Evolutionary conservation across 2,329 filamentous ascomycete species (phyloP), one percentile per base, ranked within the genome.

Genomic region (Stachybotrys echinatus): DNA sequence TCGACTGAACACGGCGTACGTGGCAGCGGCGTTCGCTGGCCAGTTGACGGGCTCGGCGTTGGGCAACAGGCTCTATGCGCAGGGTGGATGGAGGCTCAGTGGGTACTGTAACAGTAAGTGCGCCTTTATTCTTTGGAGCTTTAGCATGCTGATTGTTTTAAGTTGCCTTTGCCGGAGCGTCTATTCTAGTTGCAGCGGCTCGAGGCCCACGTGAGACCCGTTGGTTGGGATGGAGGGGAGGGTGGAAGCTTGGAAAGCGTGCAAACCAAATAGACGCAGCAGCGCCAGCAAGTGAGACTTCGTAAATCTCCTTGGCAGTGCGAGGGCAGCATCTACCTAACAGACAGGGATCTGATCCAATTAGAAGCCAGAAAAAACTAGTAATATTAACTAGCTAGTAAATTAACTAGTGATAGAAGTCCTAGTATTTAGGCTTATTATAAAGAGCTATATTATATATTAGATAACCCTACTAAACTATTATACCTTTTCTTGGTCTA

Each of bases 1-100:
- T 66, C 70, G 89, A 4, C 79, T 92, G 20, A 94, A 94, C 62
- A 91, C 88, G 0, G 87, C 84, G 1, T 94, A 90, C 60, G 92
- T 92, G 89, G 76, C 91, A 0, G 76, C 78, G 7, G 83, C 81
- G 0, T 92, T 92, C 59, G 82, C 79, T 23, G 89, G 89, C 0
- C 89, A 94, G 70, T 58, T 94, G 44, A 84, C 83, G 2, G 88
- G 88, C 0, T 85, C 83, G 0, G 74, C 79, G 2, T 79, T 80
- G 4, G 80, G 80, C 0, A 80, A 79, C 53, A 65, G 71, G 18
- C 61, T 80, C 2, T 80, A 78, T 50, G 75, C 76, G 0, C 59
- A 68, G 23, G 76, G 77, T 2, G 77, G 77, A 0, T 80, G 77
- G 77, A 66, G 61, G 8, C 73, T 67, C 52, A 79, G 75, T 49